Base-by-base conservation (phyloP, 345 rosid genomes). In the Linum usitatissimum region DNA sequence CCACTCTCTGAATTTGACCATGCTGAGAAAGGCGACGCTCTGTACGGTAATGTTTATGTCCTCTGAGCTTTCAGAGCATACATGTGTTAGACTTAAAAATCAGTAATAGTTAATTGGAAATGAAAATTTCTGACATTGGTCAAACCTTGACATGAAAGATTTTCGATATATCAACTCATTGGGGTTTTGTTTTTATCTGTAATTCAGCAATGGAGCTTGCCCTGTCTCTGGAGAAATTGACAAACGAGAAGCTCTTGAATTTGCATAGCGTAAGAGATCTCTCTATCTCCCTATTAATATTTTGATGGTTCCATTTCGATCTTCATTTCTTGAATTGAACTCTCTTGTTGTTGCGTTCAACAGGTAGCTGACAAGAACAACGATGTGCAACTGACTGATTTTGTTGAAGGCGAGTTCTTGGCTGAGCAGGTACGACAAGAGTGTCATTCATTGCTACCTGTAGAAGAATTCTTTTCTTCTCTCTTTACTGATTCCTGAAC, bases 201-300 rank as follows among this genome's bases (percentile, higher is more conserved):
- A 36, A 31, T 64, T 49, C 72, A 73, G 76, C 76, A 1, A 68
- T 73, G 76, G 76, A 73, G 59, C 72, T 73, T 34, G 66, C 76
- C 9, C 56, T 73, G 62, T 73, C 72, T 30, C 57, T 73, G 69
- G 76, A 73, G 54, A 73, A 73, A 49, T 61, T 73, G 10, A 56
- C 58, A 17, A 68, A 73, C 55, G 76, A 68, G 40, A 73, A 73
- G 58, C 76, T 73, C 18, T 55, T 73, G 48, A 64, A 64, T 65
- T 68, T 73, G 31, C 72, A 68, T 28, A 21, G 40, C 10, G 76
- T 68, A 60, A 68, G 68, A 15, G 51, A 23, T 18, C 59, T 67
- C 38, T 5, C 18, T 23, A 36, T 58, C 6, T 23, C 30, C 30
- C 38, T 58, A 12, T 58, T 3, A 7, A 34, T 1, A 1, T 34